A percentile compares a stretch with the other conserved stretches of the same genome.
phyloP scores from a whole-genome alignment of 805 yeast genomes.

The Phaffomyces opuntiae region DNA sequence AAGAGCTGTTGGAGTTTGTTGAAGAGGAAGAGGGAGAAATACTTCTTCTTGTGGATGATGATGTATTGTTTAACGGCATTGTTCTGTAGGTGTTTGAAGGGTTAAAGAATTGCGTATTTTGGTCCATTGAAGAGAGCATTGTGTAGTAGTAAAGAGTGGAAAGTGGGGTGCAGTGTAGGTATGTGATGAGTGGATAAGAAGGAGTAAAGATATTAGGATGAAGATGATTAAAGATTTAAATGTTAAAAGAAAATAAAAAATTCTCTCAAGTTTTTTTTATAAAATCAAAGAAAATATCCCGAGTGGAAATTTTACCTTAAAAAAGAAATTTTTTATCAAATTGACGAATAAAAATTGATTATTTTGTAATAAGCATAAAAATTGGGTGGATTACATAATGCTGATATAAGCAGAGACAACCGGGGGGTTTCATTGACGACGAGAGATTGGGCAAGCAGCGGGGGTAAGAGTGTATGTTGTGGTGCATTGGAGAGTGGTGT shows the following conservation, averaged over 20 bases:
- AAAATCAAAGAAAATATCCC: background rate
- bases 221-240: background rate
- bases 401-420: background rate
- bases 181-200: no score
- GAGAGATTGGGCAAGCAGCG: no score
- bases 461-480: no score
- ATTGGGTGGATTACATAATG: background rate
- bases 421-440: background rate
- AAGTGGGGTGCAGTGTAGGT: no score
- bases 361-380: constrained; percentile 1
- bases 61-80: constrained; percentile 2
- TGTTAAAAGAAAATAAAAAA: background rate
- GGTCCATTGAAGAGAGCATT: constrained; percentile 10
- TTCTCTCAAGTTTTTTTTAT: background rate
- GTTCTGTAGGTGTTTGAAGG: constrained; percentile 6
- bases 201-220: no score
- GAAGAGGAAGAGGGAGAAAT: constrained; percentile 4
- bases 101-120: constrained; percentile 2
- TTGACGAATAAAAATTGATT: constrained; percentile 1
- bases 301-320: constrained; percentile 2
- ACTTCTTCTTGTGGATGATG: background rate
- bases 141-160: background rate
- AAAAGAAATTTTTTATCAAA: constrained; percentile 4
- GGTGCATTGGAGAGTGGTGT: no score
- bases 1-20: constrained; percentile 4